phyloP scores from a whole-genome alignment of 2,329 filamentous ascomycete genomes.

The Xylariaceae sp. region DNA sequence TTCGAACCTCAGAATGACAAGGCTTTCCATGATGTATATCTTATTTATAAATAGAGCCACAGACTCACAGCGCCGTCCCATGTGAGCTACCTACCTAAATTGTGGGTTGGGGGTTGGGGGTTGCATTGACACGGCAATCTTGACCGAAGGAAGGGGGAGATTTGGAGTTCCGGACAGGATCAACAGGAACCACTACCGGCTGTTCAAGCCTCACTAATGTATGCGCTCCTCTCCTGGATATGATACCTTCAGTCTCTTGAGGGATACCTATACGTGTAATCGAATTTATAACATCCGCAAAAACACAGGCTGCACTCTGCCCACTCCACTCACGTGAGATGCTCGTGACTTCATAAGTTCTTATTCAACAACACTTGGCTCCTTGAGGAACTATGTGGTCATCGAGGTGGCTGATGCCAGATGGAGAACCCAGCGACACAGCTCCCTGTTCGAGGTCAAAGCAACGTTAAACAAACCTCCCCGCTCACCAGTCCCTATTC shows the following conservation, averaged over 20 bases:
- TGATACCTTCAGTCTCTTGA: neutral
- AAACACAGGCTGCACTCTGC: neutral
- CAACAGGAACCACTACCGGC: too few species aligned
- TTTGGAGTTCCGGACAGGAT: neutral
- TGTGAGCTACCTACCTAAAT: too few species aligned
- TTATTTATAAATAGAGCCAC: constrained; percentile 27
- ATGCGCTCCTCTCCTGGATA: too few species aligned
- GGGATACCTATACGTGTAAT: too few species aligned
- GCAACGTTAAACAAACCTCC: constrained; percentile 25
- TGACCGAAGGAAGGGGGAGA: constrained; percentile 3
- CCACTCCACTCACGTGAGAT: constrained; percentile 8
- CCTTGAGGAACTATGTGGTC: too few species aligned
- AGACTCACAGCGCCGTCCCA: too few species aligned
- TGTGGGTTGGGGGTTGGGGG: too few species aligned
- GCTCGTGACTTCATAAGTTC: neutral
- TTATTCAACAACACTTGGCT: too few species aligned
- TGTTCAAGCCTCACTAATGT: too few species aligned
- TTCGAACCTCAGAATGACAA: neutral
- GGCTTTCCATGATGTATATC: constrained; percentile 4
- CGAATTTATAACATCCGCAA: constrained; percentile 2
- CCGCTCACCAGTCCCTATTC: constrained; percentile 21
- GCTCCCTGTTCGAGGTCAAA: neutral
- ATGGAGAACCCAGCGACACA: too few species aligned
- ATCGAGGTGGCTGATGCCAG: too few species aligned
- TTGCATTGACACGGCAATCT: constrained; percentile 17